These are phyloP conservation scores for Talaromyces sp. DNA, from an alignment of 2,329 filamentous ascomycete species.

Conservation along the genomic window DNA sequence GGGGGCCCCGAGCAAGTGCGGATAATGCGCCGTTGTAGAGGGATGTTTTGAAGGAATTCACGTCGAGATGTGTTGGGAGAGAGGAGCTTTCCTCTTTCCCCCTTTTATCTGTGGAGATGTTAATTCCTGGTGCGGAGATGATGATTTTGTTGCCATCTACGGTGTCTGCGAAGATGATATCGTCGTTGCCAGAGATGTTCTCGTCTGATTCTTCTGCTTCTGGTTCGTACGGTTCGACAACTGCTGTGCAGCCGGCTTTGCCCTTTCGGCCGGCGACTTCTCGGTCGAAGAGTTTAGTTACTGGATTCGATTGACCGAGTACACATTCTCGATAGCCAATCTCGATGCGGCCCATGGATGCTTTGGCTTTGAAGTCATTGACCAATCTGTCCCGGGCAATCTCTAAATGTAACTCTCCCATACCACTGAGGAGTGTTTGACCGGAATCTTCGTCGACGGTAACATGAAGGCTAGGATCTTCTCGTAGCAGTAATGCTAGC, in stretches of 20 bases:
- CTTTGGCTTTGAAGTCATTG: constrained; percentile 83
- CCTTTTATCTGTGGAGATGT: constrained; percentile 32
- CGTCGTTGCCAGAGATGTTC: constrained; percentile 16
- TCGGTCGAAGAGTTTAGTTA: constrained; percentile 66
- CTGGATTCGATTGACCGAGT: constrained; percentile 51
- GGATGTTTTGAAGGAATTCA: constrained; percentile 46
- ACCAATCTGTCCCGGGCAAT: constrained; percentile 84
- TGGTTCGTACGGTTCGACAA: constrained; percentile 55
- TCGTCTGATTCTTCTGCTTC: constrained; percentile 23
- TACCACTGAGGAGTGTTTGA: constrained; percentile 87
- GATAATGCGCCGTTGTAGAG: constrained; percentile 77
- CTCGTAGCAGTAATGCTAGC: constrained; percentile 71
- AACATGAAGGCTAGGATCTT: constrained; percentile 88
- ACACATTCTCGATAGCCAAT: constrained; percentile 91
- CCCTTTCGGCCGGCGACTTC: constrained; percentile 74
- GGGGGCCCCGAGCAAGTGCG: constrained; percentile 77
- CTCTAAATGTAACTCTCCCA: constrained; percentile 94
- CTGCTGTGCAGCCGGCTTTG: constrained; percentile 68
- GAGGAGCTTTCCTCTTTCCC: constrained; percentile 43
- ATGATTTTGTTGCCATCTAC: constrained; percentile 67
- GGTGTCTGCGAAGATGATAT: constrained; percentile 39
- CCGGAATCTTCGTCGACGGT: constrained; percentile 82
- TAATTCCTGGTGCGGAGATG: constrained; percentile 50
- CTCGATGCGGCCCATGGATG: constrained; percentile 79
- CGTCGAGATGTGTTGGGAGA: constrained; percentile 51